phyloP scores from a whole-genome alignment of 139 green algal species.

The Ulvella scutata region DNA sequence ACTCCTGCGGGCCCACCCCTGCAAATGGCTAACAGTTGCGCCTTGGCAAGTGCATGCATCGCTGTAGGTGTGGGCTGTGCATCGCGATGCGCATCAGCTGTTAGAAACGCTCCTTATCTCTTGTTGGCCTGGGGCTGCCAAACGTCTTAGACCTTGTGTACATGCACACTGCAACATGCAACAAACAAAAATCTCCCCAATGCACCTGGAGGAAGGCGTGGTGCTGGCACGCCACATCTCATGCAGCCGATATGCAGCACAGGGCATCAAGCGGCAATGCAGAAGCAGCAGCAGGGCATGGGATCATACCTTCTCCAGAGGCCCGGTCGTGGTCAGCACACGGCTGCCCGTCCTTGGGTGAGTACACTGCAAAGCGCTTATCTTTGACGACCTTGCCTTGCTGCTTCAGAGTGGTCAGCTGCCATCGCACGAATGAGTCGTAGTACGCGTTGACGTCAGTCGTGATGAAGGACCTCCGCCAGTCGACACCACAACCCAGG shows the following conservation, averaged over 20 bases:
- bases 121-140: too few relatives aligned
- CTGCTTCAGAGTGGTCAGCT: slow-evolving; percentile 74
- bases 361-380: slow-evolving; percentile 88
- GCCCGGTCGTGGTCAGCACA: slow-evolving; percentile 91
- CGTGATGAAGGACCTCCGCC: slow-evolving; percentile 95
- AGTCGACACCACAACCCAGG: slow-evolving; percentile 96
- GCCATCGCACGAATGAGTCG: slow-evolving; percentile 93
- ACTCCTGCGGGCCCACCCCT: slow-evolving; percentile 85
- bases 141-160: too few relatives aligned
- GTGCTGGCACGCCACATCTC: too few relatives aligned
- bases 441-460: slow-evolving; percentile 97
- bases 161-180: too few relatives aligned
- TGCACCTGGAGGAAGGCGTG: too few relatives aligned
- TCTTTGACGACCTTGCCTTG: slow-evolving; percentile 86
- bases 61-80: too few relatives aligned
- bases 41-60: not conserved
- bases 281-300: too few relatives aligned
- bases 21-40: not conserved
- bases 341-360: slow-evolving; percentile 84
- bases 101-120: too few relatives aligned
- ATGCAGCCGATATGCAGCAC: too few relatives aligned
- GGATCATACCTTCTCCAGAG: slow-evolving; percentile 71
- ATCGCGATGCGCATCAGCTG: too few relatives aligned
- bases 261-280: too few relatives aligned
- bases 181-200: too few relatives aligned